Evolutionary conservation across 2,329 filamentous ascomycete species (phyloP), one percentile per base, ranked within the genome.

Genomic region (Calonectria montana): DNA sequence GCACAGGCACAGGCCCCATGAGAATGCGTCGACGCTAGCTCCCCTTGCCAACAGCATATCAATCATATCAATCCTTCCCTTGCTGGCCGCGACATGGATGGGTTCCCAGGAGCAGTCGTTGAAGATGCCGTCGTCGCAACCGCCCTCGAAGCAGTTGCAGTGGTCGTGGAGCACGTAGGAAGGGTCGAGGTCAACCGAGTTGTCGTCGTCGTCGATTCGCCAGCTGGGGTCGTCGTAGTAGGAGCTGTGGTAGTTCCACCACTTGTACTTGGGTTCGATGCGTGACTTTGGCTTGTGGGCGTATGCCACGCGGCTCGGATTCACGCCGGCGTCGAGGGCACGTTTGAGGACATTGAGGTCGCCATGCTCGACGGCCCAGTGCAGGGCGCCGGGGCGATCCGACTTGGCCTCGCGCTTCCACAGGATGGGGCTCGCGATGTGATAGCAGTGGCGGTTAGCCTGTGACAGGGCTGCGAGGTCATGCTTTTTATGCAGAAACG

Each of bases 111-210:
- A 74, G 39, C 78, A 79, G 61, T 79, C 78, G 63, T 76, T 79
- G 65, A 79, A 79, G 35, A 79, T 79, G 31, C 78, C 78, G 23
- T 79, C 77, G 43, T 79, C 78, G 69, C 78, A 79, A 13, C 76
- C 77, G 48, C 71, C 75, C 47, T 70, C 75, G 62, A 79, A 79
- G 67, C 78, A 79, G 59, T 75, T 76, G 72, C 78, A 79, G 13
- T 71, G 45, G 12, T 79, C 72, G 63, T 79, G 78, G 37, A 70
- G 47, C 25, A 79, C 73, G 68, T 78, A 79, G 25, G 73, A 70
- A 55, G 74, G 45, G 43, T 79, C 76, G 29, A 79, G 70, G 39
- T 79, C 76, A n/a, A 79, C 78, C 37, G 78, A 79, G 21, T 76
- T 70, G 29, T 74, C 73, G 48, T 79, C 78, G 25, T 74, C 73